A percentile compares a stretch with the other conserved stretches of the same genome.
These are phyloP conservation scores for Diaporthe destruens DNA, from an alignment of 2,329 filamentous ascomycete genomes.

Conservation along the genomic window DNA sequence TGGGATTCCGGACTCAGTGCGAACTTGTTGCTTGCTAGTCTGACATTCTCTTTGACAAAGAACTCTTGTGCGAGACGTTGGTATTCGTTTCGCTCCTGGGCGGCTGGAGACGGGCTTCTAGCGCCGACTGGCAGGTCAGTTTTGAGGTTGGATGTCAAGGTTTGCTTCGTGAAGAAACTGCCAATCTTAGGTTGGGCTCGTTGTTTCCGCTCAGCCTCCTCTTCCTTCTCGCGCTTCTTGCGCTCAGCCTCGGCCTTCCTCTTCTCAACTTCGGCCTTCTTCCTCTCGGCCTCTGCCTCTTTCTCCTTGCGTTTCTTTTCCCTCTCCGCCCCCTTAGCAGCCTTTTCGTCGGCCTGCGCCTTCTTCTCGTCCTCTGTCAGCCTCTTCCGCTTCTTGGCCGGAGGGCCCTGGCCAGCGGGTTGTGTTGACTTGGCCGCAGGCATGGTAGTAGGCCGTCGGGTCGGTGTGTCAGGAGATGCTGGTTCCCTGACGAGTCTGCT, in stretches of 20 bases:
- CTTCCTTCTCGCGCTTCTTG: slow-evolving; percentile 57
- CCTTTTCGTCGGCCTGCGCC: slow-evolving; percentile 52
- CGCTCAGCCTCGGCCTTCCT: slow-evolving; percentile 57
- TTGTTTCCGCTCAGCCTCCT: slow-evolving; percentile 64
- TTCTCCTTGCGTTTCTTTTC: slow-evolving; percentile 48
- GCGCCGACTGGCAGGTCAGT: slow-evolving; percentile 41
- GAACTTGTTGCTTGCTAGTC: slow-evolving; percentile 72
- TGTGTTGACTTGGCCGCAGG: slow-evolving; percentile 40
- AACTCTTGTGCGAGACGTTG: slow-evolving; percentile 84
- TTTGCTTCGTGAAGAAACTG: slow-evolving; percentile 57
- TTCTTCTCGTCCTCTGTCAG: slow-evolving; percentile 56
- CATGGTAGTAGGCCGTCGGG: slow-evolving; percentile 40
- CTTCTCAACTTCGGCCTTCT: slow-evolving; percentile 48
- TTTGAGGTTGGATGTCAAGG: slow-evolving; percentile 55
- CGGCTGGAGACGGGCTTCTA: slow-evolving; percentile 43
- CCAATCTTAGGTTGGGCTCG: slow-evolving; percentile 61
- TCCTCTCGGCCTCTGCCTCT: slow-evolving; percentile 47
- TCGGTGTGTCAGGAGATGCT: slow-evolving; percentile 51
- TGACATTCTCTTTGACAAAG: slow-evolving; percentile 79
- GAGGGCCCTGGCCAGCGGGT: slow-evolving; percentile 47
- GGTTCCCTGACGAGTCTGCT: slow-evolving; percentile 56
- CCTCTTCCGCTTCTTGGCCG: slow-evolving; percentile 60
- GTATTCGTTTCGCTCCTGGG: slow-evolving; percentile 62
- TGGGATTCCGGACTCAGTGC: slow-evolving; percentile 70
- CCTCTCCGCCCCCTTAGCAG: slow-evolving; percentile 52